Base-by-base conservation (phyloP, 1,139 yeast species). In the Candida buenavistaensis region DNA sequence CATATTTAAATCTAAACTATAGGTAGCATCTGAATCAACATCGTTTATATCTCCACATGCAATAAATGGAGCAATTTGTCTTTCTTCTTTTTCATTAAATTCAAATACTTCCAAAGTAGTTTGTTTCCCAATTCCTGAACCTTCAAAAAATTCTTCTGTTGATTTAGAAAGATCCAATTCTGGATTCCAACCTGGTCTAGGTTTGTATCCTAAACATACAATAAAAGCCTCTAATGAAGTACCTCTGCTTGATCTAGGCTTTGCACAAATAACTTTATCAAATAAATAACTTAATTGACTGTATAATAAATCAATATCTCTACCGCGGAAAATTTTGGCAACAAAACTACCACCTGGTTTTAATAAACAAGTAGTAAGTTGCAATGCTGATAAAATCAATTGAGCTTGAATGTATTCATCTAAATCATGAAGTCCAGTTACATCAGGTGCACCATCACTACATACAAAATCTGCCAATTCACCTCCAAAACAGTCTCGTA, bases 381-480 rank as follows among this genome's bases (percentile, higher is more conserved):
- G 96, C 36, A 92, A 66, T 1, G 98, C 98, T 25, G 96, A 82
- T 45, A 89, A 68, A 33, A 94, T 85, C 41, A 92, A 69, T 55
- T 92, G 98, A 1, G 96, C 97, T 62, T 92, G 98, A 37, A 92
- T 86, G 54, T 90, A 92, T 57, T 92, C 98, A 59, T 92, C 98
- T 43, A 92, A 68, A 59, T 94, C 98, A 55, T 94, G 98, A 36
- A 92, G 62, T 1, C 98, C 98, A 0, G 98, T 94, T 16, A 92
- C 98, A 62, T 92, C 98, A 2, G 98, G 98, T 0, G 98, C 98
- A 35, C 98, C 98, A 59, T 92, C 98, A 46, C 95, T 84, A 50
- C 96, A 87, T 1, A 92, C 96, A 54, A 92, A 84, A 57, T 92
- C 98, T 0, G 97, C 97, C 34, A 85, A 81, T 48, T 86, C 87